Base-by-base conservation (phyloP, 805 yeast species). In the Barnettozyma sp. region DNA sequence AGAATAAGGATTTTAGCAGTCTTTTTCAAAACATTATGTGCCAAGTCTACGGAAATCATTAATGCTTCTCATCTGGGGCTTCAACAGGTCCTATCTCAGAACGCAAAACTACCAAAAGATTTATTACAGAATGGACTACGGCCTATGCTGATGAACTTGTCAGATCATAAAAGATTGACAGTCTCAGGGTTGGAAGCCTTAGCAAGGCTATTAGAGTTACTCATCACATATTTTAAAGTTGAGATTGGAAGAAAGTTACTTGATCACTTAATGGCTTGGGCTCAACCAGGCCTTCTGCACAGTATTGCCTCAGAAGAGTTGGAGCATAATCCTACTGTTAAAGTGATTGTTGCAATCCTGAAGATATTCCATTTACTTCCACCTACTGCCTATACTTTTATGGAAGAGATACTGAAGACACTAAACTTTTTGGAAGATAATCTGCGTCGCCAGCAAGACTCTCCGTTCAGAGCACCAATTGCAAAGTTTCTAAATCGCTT, bases 261-360 rank as follows among this genome's bases (percentile, higher is more conserved):
- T 22, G 97, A 92, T 53, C 98, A 92, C 59, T 66, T 92, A 45
- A 82, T 80, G 73, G 95, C 97, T 0, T 88, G 96, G 95, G 94
- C 97, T 1, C 88, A 84, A 49, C 85, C 92, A 3, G 73, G 74
- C 20, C 73, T 83, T 1, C 58, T 94, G 26, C 77, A 86, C 38
- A 75, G 78, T 43, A 72, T 84, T 28, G 79, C 96, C 1, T 78
- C 80, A 5, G 85, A 80, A 46, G 95, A 83, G 40, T 70, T 94
- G 38, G 81, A 75, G 22, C 80, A 76, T 45, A 88, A 88, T 46
- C 79, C 77, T 23, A 83, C 87, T 0, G 83, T 94, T 10, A 82
- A 83, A 50, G 83, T 90, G 26, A 86, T 92, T 30, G 83, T 82
- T 45, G 94, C 95, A 0, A 85, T 92, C 38, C 67, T 92, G 49